phyloP scores from a whole-genome alignment of 2,329 filamentous ascomycete species.

The Clonostachys byssicola region DNA sequence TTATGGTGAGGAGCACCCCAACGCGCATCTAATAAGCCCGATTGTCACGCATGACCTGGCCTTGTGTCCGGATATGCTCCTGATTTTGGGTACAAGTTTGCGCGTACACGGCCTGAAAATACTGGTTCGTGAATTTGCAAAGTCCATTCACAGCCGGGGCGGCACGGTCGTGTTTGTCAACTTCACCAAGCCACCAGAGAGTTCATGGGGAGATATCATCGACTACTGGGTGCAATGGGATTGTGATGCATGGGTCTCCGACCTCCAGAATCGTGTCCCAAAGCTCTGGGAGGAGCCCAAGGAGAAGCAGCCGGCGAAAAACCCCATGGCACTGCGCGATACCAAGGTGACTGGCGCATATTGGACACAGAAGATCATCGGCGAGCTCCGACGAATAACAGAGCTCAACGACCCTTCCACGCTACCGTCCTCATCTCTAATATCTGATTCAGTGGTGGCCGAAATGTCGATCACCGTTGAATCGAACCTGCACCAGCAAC shows the following conservation, averaged over 20 bases:
- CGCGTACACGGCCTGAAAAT: constrained; percentile 69
- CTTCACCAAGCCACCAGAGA: constrained; percentile 67
- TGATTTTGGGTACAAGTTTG: constrained; percentile 69
- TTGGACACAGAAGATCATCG: constrained; percentile 2
- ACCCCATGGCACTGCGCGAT: constrained; percentile 1
- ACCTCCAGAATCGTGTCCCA: constrained; percentile 54
- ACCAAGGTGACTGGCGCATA: neutral
- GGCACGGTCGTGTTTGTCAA: constrained; percentile 72
- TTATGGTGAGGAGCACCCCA: constrained; percentile 71
- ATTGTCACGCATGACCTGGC: constrained; percentile 65
- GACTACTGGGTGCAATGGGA: constrained; percentile 75
- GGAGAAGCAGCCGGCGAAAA: constrained; percentile 14
- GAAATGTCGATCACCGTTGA: neutral
- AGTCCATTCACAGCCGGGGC: constrained; percentile 62
- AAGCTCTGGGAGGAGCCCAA: constrained; percentile 53
- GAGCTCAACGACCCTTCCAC: constrained; percentile 21
- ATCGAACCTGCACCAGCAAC: neutral
- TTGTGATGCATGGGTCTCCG: constrained; percentile 68
- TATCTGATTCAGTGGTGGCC: neutral
- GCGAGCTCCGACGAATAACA: constrained; percentile 5
- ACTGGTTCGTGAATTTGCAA: constrained; percentile 68
- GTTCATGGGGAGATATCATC: constrained; percentile 67
- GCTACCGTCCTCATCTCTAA: neutral
- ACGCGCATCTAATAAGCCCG: constrained; percentile 62
- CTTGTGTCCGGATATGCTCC: constrained; percentile 60